These are phyloP conservation scores for Colletotrichum tamarilloi DNA, from an alignment of 2,329 filamentous ascomycete species.

Conservation along the genomic window DNA sequence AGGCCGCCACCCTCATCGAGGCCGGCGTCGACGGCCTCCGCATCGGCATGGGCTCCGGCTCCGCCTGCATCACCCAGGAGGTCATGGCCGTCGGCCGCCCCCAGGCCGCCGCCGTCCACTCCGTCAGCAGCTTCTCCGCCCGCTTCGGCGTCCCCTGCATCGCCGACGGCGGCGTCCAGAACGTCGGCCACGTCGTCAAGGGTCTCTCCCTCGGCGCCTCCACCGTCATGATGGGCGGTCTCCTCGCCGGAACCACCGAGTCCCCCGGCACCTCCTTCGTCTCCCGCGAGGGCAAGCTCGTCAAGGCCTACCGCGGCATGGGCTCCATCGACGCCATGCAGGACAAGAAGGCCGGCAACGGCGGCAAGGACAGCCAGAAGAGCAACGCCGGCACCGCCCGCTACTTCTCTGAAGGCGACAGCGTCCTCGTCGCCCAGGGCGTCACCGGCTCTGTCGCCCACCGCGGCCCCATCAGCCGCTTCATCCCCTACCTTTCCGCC, in stretches of 20 bases:
- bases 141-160: slow-evolving; percentile 98
- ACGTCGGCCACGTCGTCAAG: slow-evolving; percentile 99
- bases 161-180: slow-evolving; percentile 97
- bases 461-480: slow-evolving; percentile 89
- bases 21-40: slow-evolving; percentile 96
- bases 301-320: slow-evolving; percentile 99
- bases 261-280: slow-evolving; percentile 97
- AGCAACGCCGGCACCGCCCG: slow-evolving; percentile 95
- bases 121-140: slow-evolving; percentile 88
- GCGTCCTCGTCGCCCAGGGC: slow-evolving; percentile 94
- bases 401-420: slow-evolving; percentile 98
- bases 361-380: slow-evolving; percentile 77
- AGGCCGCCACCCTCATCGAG: slow-evolving; percentile 91
- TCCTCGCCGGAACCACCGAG: slow-evolving; percentile 96
- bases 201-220: slow-evolving; percentile 93
- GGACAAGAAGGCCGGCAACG: slow-evolving; percentile 91
- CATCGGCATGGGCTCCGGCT: slow-evolving; percentile 98
- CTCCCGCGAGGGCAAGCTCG: slow-evolving; percentile 94
- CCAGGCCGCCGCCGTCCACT: slow-evolving; percentile 92
- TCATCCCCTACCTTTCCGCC: slow-evolving; percentile 93
- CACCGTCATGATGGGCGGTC: slow-evolving; percentile 99
- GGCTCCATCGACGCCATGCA: slow-evolving; percentile 99
- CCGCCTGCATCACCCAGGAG: slow-evolving; percentile 98
- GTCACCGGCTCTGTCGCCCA: slow-evolving; percentile 89
- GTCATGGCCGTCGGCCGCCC: slow-evolving; percentile 99